Conservation (phyloP, 2,329 filamentous ascomycete genomes). For the Fusarium hainanense region DNA sequence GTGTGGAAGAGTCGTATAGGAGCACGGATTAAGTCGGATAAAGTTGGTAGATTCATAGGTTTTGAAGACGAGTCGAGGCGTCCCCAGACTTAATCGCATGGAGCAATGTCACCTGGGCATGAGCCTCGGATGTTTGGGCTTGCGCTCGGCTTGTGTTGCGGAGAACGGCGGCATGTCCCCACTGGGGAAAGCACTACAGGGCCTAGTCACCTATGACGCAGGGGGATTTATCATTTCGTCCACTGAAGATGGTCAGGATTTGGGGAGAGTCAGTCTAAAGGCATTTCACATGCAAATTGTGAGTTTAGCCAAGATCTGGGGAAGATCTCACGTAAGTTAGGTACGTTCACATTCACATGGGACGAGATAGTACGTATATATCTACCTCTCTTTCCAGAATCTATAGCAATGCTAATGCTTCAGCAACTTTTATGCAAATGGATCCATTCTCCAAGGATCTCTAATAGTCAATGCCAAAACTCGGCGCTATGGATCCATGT, state of each 20-base stretch:
- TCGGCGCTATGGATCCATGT: conserved; percentile 19
- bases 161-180: conserved; percentile 29
- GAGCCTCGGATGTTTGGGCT: conserved; percentile 39
- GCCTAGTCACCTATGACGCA: conserved; percentile 36
- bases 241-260: conserved; percentile 15
- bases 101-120: conserved; percentile 37
- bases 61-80: conserved; percentile 16
- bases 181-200: conserved; percentile 10
- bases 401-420: neutral
- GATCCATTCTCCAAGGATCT: neutral
- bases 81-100: conserved; percentile 3
- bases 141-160: conserved; percentile 40
- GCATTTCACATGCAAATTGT: conserved; percentile 39
- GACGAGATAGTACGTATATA: conserved; percentile 3
- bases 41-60: conserved; percentile 21
- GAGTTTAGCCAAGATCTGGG: conserved; percentile 33
- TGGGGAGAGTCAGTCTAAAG: conserved; percentile 12
- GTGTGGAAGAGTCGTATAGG: conserved; percentile 14
- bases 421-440: conserved; percentile 2
- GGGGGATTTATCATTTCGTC: neutral
- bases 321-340: conserved; percentile 24
- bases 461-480: conserved; percentile 23
- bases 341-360: conserved; percentile 10
- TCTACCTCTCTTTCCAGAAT: neutral
- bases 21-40: conserved; percentile 16